A percentile compares a stretch with the other conserved stretches of the same genome.
These are phyloP conservation scores for Cytospora piceicola DNA, from an alignment of 2,329 filamentous ascomycete species.

Conservation along the genomic window DNA sequence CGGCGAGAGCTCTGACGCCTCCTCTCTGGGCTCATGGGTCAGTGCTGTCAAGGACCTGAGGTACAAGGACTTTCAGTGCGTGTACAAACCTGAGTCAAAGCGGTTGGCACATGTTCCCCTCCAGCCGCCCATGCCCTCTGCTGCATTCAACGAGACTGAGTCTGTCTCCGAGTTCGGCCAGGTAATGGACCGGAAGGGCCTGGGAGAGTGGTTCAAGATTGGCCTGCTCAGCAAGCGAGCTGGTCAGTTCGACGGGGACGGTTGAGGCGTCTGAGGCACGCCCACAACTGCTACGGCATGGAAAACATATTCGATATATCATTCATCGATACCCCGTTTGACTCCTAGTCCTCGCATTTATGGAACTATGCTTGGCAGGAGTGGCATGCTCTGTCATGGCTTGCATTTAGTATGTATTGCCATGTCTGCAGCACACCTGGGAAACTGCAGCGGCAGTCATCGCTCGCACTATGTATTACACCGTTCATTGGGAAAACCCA, in stretches of 20 bases:
- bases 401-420: constrained; percentile 38
- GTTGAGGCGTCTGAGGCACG: background rate
- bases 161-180: constrained; percentile 67
- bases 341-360: constrained; percentile 63
- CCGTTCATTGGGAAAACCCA: no score
- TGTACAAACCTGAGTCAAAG: constrained; percentile 51
- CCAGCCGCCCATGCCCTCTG: constrained; percentile 8
- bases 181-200: constrained; percentile 62
- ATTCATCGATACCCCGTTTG: constrained; percentile 70
- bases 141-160: constrained; percentile 59
- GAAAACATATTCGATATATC: constrained; percentile 63
- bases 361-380: constrained; percentile 69
- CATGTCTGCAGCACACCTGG: background rate
- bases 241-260: constrained; percentile 28
- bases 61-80: constrained; percentile 75
- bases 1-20: constrained; percentile 62
- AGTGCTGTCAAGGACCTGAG: constrained; percentile 64
- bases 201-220: constrained; percentile 59
- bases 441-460: background rate
- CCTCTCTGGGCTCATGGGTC: constrained; percentile 66
- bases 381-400: constrained; percentile 64
- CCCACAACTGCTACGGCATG: no score
- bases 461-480: background rate
- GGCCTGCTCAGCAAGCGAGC: constrained; percentile 28
- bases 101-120: constrained; percentile 10